Evolutionary conservation across 768 basidiomycete species (phyloP), one percentile per base, ranked within the genome.

Genomic region (Macrolepiota dolichaula): DNA sequence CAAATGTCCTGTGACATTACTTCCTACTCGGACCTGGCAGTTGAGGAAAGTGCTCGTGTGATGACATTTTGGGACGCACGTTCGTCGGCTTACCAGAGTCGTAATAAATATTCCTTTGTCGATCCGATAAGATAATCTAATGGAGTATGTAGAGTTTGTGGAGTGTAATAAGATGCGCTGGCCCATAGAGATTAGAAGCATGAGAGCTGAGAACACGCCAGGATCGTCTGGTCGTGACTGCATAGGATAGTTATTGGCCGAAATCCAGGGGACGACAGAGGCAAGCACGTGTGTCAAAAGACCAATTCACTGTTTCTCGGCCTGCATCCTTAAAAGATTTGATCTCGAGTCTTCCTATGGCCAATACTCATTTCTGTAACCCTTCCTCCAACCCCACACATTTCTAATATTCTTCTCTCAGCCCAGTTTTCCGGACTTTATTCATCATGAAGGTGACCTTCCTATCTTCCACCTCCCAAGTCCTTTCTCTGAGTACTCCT

Each of bases 1-100:
- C 42, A 83, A 77, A 72, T 98, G 95, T 77, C 95, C 95, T 62
- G 86, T 98, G 66, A 96, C 95, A 59, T 81, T 95, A 52, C 73
- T 92, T 56, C 87, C 87, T 2, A 80, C 87, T 22, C 81, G 81
- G 61, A 82, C 83, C 63, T 94, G 92, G 86, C 89, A 95, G 72
- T 72, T 97, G 73, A 79, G 94, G 70, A 94, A 96, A 71, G 90
- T 97, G 13, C 72, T 96, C 70, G 81, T 92, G 57, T 95, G 76
- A 79, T 55, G 7, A n/a, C n/a, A 37, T 29, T 55, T 65, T 38
- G 42, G 15, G n/a, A 76, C 80, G 79, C 79, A 83, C 81, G 81
- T 85, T 82, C 74, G 81, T 81, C 59, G 64, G 60, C 50, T 52
- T 60, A 69, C 67, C 47, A 54, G 60, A 64, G 57, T 53, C 64